Base-by-base conservation (phyloP, 441 rosid species). In the Brassica balearica region DNA sequence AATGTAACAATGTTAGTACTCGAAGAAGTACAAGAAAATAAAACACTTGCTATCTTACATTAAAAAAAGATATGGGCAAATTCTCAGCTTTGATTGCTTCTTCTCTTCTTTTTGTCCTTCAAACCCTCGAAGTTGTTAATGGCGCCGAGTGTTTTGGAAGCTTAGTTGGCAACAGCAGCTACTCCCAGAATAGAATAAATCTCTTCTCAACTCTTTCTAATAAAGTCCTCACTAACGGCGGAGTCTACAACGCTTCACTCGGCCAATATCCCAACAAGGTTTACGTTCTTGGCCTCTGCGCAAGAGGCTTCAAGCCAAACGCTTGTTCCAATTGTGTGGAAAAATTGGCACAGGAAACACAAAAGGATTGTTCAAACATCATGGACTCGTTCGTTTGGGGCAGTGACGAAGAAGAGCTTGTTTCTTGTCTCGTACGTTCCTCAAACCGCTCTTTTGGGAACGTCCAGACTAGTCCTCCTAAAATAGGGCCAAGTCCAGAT, bases 211-310 rank as follows among this genome's bases (percentile, higher is more conserved):
- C n/a, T 60, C 73, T 75, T 41, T 7, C 73, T 27, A 0, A 2
- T 11, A 5, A 75, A 2, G 73, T 75, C 6, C 10, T 75, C 4
- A 0, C 20, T 6, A 41, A 58, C n/a, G 80, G 66, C 0, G 74
- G 73, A 46, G 74, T 80, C 70, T 82, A 76, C 70, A 79, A 68
- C 46, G 70, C 80, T 63, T 62, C 71, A 25, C 29, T 74, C 11
- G 68, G 78, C 22, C 1, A 59, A 1, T 1, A 1, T 19, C 15
- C 36, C 76, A 55, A 68, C 73, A 43, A 0, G 1, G 62, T 11
- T n/a, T 0, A 75, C 11, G 73, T 11, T 17, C 79, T 75, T 41
- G 79, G 3, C 68, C 23, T 75, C 23, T 75, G 79, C 48, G 20
- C 20, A 68, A 68, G 73, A 68, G 73, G 68, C 34, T 75, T 41